Evolutionary conservation across 2,329 filamentous ascomycete genomes (phyloP), one percentile per base, ranked within the genome.

Genomic region (Fusarium beomiforme): DNA sequence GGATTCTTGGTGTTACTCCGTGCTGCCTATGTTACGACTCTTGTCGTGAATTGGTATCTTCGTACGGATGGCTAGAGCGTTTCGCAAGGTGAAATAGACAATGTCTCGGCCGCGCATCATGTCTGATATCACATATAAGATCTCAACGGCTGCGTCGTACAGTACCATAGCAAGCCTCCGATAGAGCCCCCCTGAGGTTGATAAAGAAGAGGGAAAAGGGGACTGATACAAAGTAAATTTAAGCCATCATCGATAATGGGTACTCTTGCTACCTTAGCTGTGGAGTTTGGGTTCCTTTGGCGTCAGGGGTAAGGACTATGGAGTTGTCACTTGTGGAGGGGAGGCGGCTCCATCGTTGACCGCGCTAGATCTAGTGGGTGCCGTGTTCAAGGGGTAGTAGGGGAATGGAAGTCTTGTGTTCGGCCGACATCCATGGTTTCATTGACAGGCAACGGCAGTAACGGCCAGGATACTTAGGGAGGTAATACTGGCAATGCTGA

Each of bases 281-380:
- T 68, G 58, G 72, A 69, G 59, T 69, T 51, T 66, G 50, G 49
- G 49, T 53, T 61, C 39, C 39, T 66, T 41, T 58, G 72, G 70
- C 57, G 61, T 72, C 61, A 75, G 72, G 73, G 71, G 72, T 64
- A 68, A 59, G 44, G 29, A 43, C 49, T 66, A 68, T 65, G 44
- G 29, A 43, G 54, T 66, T 58, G 70, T 70, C 31, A 46, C 60
- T 33, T 69, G 57, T 65, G 59, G 68, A 73, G 73, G 67, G 46
- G 42, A 53, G 55, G 33, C 46, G 46, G 33, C 69, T 39, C 46
- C 51, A 59, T 55, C 23, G 39, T 56, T 56, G 70, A 37, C 63
- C 39, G 59, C 19, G 47, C 41, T 43, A 49, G 43, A 62, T 24
- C 53, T 65, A 68, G 59, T 57, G 64, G 58, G 16, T 31, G 39